phyloP scores from a whole-genome alignment of 495 filamentous ascomycete species.

The Astrothelium subdiscretum region DNA sequence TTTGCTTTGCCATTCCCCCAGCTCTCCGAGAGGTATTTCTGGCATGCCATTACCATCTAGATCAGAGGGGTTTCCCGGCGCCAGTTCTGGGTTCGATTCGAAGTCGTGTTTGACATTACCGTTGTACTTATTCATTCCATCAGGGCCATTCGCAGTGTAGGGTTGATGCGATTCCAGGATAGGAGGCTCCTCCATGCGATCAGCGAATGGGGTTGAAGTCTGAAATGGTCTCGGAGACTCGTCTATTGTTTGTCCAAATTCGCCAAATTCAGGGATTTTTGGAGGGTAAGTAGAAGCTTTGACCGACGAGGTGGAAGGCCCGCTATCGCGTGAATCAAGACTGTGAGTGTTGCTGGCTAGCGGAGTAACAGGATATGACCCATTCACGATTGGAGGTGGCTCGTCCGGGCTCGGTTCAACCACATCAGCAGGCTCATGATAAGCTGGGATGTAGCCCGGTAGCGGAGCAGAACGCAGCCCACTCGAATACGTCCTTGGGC shows the following conservation, averaged over 20 bases:
- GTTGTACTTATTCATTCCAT: neutral
- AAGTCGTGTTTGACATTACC: neutral
- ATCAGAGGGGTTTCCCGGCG: neutral
- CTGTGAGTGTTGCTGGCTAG: neutral
- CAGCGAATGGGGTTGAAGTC: neutral
- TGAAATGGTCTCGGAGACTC: neutral
- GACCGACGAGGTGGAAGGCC: neutral
- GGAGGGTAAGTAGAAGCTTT: neutral
- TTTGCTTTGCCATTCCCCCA: neutral
- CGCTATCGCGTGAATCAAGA: neutral
- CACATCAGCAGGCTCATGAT: conserved; percentile 8
- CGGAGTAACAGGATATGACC: conserved; percentile 21
- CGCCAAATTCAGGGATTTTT: neutral
- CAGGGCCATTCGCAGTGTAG: neutral
- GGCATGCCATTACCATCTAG: neutral
- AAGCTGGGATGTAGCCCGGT: conserved; percentile 1
- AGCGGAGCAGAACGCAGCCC: conserved; percentile 10
- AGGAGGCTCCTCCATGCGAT: neutral
- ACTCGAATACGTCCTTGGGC: conserved; percentile 23
- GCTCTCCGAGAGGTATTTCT: conserved; percentile 1
- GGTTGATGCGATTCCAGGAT: neutral
- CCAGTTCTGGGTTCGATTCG: neutral
- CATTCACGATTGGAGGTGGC: conserved; percentile 35
- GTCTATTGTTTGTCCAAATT: neutral
- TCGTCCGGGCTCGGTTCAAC: neutral